Base-by-base conservation (phyloP, 2,329 filamentous ascomycete species). In the Microsporum ferrugineum region DNA sequence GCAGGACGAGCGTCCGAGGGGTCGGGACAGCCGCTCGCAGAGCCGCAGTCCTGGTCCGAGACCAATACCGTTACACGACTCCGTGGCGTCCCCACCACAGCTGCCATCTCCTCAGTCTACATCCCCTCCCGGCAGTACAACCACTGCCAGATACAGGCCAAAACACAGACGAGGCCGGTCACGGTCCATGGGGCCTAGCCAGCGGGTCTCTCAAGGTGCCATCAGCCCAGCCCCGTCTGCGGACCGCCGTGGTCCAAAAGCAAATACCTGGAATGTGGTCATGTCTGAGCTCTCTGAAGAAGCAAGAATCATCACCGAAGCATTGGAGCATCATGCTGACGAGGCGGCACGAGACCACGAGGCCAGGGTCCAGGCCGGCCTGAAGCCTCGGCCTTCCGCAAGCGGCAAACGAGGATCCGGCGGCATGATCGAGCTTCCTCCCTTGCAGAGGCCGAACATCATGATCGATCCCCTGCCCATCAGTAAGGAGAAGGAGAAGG, bases 391-490 rank as follows among this genome's bases (percentile, higher is more conserved):
- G 45, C 38, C 57, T 4, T 72, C 74, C 2, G 75, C 73, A 56
- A 59, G 58, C 23, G 72, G 71, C 3, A 73, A 73, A 56, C 71
- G 71, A 2, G 66, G 66, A 17, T 74, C 75, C 4, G 71, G 68
- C n/a, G 67, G 70, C 29, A 67, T 71, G 10, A 71, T 80, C 58
- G 78, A 82, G 61, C 72, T 85, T n/a, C 82, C 83, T 1, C 83
- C 82, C 3, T 68, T 85, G 55, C 82, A 84, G 66, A 84, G 82
- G 68, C 82, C 81, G 58, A 84, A 85, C 65, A 79, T 85, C 56
- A 81, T 85, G 75, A 83, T 85, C 60, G 85, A 86, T 67, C 84
- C 85, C 10, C 77, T 87, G 66, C 83, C 84, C 7, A 82, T 84
- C 57, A 87, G 83, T 67, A 84, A 82, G 68, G 84, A 87, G 72